Evolutionary conservation across 129 eudicot genomes (phyloP), one percentile per base, ranked within the genome.

Genomic region (Lactuca sativa): DNA sequence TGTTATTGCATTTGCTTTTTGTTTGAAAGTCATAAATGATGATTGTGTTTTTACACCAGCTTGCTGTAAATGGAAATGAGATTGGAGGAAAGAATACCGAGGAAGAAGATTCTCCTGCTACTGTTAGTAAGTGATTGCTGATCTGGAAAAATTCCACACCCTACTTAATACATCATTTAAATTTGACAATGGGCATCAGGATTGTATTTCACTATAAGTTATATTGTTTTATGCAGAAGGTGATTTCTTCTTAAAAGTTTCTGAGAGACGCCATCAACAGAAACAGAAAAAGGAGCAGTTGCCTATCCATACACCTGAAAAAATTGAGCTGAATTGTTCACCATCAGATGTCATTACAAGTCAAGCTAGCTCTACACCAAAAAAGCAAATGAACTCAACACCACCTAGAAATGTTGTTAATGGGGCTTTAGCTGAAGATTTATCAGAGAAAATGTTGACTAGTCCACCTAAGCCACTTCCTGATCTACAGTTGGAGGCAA

Each of bases 401-500:
- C 84, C 95, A 8, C 75, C 36, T 21, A 82, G 73, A 71, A 85
- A 44, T 17, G 54, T 48, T 58, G 58, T 55, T 68, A 73, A 67
- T 56, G 74, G 67, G 67, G 81, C 78, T 49, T 18, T 59, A 59
- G 76, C 69, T 72, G 85, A 76, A 48, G 61, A 70, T 72, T 69
- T 54, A 48, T 77, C 38, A n/a, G 75, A 67, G 37, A 78, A 76
- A 53, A 36, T 73, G 74, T 67, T 77, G 63, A 74, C 80, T 65
- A 81, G 75, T 41, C 82, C 79, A n/a, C 56, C 81, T 36, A 88
- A 69, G 71, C 66, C 77, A 43, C 52, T 86, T 74, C 99, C 99
- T 60, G 83, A 93, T 87, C 67, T 90, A 59, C 78, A 95, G 68
- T 78, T 87, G 74, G 99, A 93, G 79, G 99, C 97, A 37, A 93